Evolutionary conservation across 2,329 filamentous ascomycete species (phyloP).

Genomic region (Pseudogymnoascus sp.): DNA sequence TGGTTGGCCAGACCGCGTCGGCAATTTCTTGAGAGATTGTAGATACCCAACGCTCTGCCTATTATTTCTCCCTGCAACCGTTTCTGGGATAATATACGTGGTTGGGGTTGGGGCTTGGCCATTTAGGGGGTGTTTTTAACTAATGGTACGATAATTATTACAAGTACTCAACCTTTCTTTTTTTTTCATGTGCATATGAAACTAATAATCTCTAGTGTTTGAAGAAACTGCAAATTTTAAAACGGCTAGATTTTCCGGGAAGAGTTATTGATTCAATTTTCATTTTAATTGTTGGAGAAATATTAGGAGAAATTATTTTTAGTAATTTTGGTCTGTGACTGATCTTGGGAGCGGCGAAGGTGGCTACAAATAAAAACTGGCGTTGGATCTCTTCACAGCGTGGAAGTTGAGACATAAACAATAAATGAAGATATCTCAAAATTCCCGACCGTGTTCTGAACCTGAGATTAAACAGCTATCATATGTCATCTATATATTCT

Average conservation of each 20-base stretch:
- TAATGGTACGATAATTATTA: background rate
- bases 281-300: background rate
- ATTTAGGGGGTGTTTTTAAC: background rate
- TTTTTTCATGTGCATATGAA: background rate
- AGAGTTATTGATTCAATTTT: background rate
- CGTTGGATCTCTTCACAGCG: background rate
- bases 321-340: no score
- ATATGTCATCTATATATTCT: conserved; percentile 8
- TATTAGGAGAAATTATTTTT: background rate
- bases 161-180: background rate
- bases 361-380: background rate
- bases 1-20: background rate
- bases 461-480: background rate
- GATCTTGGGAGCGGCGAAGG: no score
- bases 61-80: background rate
- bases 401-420: background rate
- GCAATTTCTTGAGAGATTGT: background rate
- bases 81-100: background rate
- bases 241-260: background rate
- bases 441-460: background rate
- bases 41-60: background rate
- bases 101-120: background rate
- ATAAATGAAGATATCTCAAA: background rate
- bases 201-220: background rate
- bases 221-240: background rate